These are phyloP conservation scores for Pichia nanzhaoensis DNA, from an alignment of 805 yeast species.

Conservation along the genomic window DNA sequence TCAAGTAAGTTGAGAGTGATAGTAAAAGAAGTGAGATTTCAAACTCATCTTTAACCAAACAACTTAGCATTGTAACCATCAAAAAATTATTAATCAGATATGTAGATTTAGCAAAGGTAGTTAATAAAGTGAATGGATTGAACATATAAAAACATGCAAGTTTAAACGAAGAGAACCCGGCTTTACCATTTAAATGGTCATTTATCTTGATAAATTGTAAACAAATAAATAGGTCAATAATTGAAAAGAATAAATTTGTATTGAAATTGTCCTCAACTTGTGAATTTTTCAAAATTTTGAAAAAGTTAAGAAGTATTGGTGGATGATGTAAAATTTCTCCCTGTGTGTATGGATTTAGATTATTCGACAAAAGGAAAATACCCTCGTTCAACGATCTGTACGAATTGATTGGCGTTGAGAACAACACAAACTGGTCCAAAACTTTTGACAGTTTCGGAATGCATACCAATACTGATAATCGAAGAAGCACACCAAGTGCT, in stretches of 20 bases:
- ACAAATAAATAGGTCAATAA: conserved; percentile 54
- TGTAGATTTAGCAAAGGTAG: conserved; percentile 66
- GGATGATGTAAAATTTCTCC: conserved; percentile 89
- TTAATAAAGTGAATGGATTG: conserved; percentile 72
- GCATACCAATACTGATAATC: conserved; percentile 23
- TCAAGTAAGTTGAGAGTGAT: conserved; percentile 58
- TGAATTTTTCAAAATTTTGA: conserved; percentile 33
- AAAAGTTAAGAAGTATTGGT: conserved; percentile 56
- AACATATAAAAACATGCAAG: conserved; percentile 52
- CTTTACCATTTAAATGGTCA: conserved; percentile 28
- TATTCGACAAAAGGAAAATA: conserved; percentile 49
- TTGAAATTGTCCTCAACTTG: conserved; percentile 12
- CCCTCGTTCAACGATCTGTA: conserved; percentile 62
- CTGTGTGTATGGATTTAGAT: conserved; percentile 54
- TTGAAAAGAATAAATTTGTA: conserved; percentile 43
- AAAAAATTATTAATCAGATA: conserved; percentile 53
- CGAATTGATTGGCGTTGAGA: conserved; percentile 71
- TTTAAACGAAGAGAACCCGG: conserved; percentile 16
- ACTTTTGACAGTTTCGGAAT: conserved; percentile 27
- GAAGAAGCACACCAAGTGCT: conserved; percentile 21
- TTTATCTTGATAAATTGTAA: conserved; percentile 45
- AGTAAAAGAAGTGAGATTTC: conserved; percentile 44
- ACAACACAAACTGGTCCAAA: conserved; percentile 48
- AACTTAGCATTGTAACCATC: conserved; percentile 41
- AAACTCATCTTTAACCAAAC: conserved; percentile 35